These are phyloP conservation scores for Emericellopsis atlantica DNA, from an alignment of 2,329 filamentous ascomycete species.

Conservation along the genomic window DNA sequence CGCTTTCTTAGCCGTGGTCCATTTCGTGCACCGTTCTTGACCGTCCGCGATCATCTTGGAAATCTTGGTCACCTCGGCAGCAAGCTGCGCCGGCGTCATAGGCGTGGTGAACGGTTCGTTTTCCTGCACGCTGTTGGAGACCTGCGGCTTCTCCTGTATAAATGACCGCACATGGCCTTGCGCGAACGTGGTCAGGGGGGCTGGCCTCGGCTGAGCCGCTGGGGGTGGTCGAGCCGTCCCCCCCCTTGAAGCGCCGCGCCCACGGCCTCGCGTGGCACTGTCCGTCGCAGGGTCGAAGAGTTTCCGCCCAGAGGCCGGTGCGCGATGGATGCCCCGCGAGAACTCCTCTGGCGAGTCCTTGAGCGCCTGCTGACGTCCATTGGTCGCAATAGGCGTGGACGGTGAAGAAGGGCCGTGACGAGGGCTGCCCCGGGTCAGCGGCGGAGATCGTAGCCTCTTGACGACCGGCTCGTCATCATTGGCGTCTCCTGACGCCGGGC, in stretches of 20 bases:
- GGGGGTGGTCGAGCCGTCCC: neutral
- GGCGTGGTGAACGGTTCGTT: constrained; percentile 49
- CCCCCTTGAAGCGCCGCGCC: neutral
- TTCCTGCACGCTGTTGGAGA: neutral
- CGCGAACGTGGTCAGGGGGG: neutral
- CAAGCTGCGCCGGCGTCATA: constrained; percentile 67
- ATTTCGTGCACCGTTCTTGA: constrained; percentile 76
- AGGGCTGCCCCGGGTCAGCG: neutral
- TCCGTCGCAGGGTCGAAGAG: neutral
- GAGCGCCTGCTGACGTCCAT: neutral
- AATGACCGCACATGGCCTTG: neutral
- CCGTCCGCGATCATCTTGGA: constrained; percentile 79
- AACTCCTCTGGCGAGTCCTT: constrained; percentile 10
- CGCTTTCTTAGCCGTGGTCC: constrained; percentile 50
- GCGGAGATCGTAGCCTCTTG: constrained; percentile 1
- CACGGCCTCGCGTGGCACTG: too few species aligned
- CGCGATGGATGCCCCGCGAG: constrained; percentile 7
- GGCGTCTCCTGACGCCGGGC: neutral
- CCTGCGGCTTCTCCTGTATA: constrained; percentile 1
- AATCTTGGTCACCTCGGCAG: constrained; percentile 71
- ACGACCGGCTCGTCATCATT: neutral
- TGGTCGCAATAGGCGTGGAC: neutral
- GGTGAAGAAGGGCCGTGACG: neutral
- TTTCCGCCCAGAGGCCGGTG: neutral
- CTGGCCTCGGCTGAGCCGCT: neutral